These are phyloP conservation scores for Trametes pubescens DNA, from an alignment of 1,284 basidiomycete species.

Conservation along the genomic window DNA sequence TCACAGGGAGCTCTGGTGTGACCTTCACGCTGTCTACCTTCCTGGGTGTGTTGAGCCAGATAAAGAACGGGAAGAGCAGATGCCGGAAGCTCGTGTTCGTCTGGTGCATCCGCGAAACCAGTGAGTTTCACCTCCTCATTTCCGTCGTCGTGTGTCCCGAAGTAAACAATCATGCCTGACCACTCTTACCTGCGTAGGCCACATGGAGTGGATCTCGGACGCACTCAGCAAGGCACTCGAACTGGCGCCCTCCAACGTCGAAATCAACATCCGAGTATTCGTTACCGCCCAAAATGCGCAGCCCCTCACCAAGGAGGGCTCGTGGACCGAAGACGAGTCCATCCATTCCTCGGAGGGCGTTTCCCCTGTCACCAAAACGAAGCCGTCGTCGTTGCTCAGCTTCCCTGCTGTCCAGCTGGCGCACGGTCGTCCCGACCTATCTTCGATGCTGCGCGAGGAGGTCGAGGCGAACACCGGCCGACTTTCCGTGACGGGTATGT, in stretches of 20 bases:
- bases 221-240: slow-evolving; percentile 44
- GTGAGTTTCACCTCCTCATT: slow-evolving; percentile 38
- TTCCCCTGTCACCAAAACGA: slow-evolving; percentile 18
- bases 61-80: slow-evolving; percentile 40
- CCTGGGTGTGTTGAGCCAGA: slow-evolving; percentile 49
- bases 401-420: slow-evolving; percentile 38
- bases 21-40: slow-evolving; percentile 59
- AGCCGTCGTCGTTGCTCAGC: slow-evolving; percentile 32
- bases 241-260: slow-evolving; percentile 41
- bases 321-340: slow-evolving; percentile 33
- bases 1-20: slow-evolving; percentile 57
- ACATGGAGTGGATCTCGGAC: slow-evolving; percentile 51
- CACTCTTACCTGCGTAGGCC: slow-evolving; percentile 35
- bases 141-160: not conserved
- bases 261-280: slow-evolving; percentile 47
- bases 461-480: slow-evolving; percentile 34
- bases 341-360: slow-evolving; percentile 28
- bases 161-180: not conserved
- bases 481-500: slow-evolving; percentile 53
- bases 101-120: slow-evolving; percentile 54
- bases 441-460: slow-evolving; percentile 39
- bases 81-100: slow-evolving; percentile 49
- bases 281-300: slow-evolving; percentile 40
- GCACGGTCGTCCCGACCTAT: slow-evolving; percentile 45
- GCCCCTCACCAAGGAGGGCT: slow-evolving; percentile 6